A percentile compares a stretch with the other conserved stretches of the same genome.
Evolutionary conservation across 2,329 filamentous ascomycete genomes (phyloP).

Genomic region (Diplodia mutila): DNA sequence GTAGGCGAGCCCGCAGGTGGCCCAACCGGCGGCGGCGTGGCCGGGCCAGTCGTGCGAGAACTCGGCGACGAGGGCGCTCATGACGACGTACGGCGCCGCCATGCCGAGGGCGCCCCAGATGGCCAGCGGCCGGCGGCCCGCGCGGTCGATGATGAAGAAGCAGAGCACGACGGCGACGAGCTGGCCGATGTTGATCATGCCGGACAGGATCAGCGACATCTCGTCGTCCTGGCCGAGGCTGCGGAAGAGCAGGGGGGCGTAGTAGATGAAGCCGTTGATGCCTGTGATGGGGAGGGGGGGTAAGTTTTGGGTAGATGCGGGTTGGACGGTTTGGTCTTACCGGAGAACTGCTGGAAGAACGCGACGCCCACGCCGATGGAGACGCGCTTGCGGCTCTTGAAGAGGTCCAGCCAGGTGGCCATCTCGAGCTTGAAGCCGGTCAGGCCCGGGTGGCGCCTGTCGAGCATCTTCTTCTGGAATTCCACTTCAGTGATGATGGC

Average conservation of each 20-base stretch:
- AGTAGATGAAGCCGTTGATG: conserved; percentile 54
- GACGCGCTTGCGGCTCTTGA: conserved; percentile 50
- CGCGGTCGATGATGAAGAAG: too few relatives aligned
- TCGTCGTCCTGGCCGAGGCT: conserved; percentile 41
- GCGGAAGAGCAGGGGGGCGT: conserved; percentile 50
- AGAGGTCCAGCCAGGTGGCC: conserved; percentile 46
- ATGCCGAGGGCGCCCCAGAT: too few relatives aligned
- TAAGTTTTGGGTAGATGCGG: too few relatives aligned
- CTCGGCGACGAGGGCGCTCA: too few relatives aligned
- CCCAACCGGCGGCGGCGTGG: conserved; percentile 58
- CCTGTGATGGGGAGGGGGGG: not conserved
- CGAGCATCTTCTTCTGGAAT: conserved; percentile 25
- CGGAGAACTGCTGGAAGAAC: conserved; percentile 51
- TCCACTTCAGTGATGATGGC: conserved; percentile 30
- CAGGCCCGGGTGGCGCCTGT: not conserved
- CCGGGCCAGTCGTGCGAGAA: too few relatives aligned
- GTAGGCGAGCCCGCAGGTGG: conserved; percentile 39
- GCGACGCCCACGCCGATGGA: conserved; percentile 44
- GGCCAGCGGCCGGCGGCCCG: too few relatives aligned
- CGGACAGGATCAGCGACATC: conserved; percentile 33
- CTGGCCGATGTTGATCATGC: conserved; percentile 47
- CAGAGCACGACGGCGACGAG: too few relatives aligned
- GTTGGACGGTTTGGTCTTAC: conserved; percentile 14
- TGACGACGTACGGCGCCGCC: too few relatives aligned
- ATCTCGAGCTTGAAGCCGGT: conserved; percentile 9